Conservation (phyloP, 2,329 filamentous ascomycete genomes). For the Colletotrichum sp. region DNA sequence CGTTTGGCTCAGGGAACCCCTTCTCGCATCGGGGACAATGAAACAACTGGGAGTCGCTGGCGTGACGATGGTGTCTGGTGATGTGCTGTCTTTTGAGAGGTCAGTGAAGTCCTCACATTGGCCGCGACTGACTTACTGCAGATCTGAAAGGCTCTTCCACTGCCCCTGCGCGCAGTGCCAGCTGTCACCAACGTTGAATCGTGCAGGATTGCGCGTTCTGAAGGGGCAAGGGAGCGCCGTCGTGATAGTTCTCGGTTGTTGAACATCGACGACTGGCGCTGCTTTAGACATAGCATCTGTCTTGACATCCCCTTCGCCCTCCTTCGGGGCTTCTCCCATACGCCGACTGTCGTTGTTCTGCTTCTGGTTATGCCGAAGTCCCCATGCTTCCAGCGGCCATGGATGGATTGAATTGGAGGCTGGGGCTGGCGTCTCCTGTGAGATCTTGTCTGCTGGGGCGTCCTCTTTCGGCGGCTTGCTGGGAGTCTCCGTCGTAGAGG, state of each 20-base stretch:
- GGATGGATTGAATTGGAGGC: not conserved
- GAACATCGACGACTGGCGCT: not conserved
- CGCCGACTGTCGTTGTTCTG: not conserved
- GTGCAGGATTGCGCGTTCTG: slow-evolving; percentile 46
- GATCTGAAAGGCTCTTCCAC: slow-evolving; percentile 43
- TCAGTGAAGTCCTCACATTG: too few relatives aligned
- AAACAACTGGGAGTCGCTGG: slow-evolving; percentile 37
- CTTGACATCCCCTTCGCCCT: not conserved
- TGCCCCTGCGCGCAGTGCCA: slow-evolving; percentile 47
- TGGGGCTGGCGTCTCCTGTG: not conserved
- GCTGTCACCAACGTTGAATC: slow-evolving; percentile 50
- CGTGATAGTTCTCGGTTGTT: too few relatives aligned
- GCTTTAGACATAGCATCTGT: fast-evolving
- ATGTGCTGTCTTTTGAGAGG: slow-evolving; percentile 46
- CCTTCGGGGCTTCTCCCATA: not conserved
- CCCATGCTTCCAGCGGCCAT: not conserved
- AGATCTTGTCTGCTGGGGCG: too few relatives aligned
- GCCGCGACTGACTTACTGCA: slow-evolving; percentile 28
- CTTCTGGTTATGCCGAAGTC: not conserved
- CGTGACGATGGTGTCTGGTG: slow-evolving; percentile 46
- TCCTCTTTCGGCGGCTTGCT: not conserved
- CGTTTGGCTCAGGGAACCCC: slow-evolving; percentile 40
- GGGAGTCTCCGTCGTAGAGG: not conserved
- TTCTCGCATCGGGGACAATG: slow-evolving; percentile 44
- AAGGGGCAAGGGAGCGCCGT: slow-evolving; percentile 38